Conservation (phyloP, 805 yeast genomes). For the Wickerhamiella kurtzmanii region DNA sequence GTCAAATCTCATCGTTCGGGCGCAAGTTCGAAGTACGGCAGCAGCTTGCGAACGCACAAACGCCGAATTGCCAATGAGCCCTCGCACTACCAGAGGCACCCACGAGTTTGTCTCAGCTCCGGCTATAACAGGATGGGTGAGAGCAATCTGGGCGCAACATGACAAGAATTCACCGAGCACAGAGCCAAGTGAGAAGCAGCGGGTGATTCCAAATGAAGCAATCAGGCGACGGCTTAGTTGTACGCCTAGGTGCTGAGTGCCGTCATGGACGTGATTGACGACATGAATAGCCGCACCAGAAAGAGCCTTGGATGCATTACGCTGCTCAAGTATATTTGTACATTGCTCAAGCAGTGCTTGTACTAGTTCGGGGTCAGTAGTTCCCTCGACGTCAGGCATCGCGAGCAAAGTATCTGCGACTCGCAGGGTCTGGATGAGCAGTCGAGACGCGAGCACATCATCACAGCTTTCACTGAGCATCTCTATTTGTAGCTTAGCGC, state of each 20-base stretch:
- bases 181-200: constrained; percentile 3
- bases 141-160: constrained; percentile 3
- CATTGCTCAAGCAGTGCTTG: constrained; percentile 5
- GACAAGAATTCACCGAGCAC: neutral
- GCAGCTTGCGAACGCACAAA: neutral
- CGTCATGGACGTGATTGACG: constrained; percentile 3
- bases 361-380: neutral
- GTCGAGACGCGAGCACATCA: constrained; percentile 11
- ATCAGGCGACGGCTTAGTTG: neutral
- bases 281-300: constrained; percentile 11
- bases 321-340: constrained; percentile 2
- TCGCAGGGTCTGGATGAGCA: constrained; percentile 14
- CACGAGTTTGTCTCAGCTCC: neutral
- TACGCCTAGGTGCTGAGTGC: neutral
- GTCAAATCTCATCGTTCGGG: neutral
- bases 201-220: neutral
- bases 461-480: neutral
- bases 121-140: constrained; percentile 3
- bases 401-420: constrained; percentile 12
- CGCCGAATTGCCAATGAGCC: neutral
- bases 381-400: neutral
- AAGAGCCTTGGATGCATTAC: constrained; percentile 12
- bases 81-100: neutral
- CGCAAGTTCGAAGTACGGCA: neutral
- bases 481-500: neutral